Conservation (phyloP, 148 eudicot species). For the Vaccinium corymbosum region DNA sequence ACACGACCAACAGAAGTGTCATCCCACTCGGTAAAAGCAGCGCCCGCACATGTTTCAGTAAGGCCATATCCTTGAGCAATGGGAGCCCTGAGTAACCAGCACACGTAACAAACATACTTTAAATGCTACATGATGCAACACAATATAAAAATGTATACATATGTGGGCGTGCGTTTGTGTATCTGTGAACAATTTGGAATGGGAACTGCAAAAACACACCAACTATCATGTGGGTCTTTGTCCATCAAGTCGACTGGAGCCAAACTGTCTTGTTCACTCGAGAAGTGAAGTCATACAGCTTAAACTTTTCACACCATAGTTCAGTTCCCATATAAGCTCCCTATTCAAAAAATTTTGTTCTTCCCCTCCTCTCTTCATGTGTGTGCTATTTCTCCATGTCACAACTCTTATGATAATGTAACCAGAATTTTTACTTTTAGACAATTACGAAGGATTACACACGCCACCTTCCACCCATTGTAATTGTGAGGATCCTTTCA, state of each 20-base stretch:
- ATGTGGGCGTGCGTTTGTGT: not conserved
- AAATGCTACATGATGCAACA: not conserved
- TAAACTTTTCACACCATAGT: not conserved
- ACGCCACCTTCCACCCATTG: not conserved
- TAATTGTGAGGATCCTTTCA: not conserved
- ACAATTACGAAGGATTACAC: not conserved
- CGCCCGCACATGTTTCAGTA: constrained; percentile 97
- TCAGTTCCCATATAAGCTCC: not conserved
- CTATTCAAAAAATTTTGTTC: not conserved
- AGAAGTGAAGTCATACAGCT: not conserved
- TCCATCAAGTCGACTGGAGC: not conserved
- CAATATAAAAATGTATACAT: not conserved
- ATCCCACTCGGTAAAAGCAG: constrained; percentile 74
- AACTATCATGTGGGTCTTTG: not conserved
- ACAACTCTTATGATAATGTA: not conserved
- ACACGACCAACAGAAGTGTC: constrained; percentile 92
- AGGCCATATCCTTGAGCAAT: constrained; percentile 96
- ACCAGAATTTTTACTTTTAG: not conserved
- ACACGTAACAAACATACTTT: not conserved
- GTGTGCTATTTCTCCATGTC: not conserved
- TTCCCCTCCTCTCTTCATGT: not conserved
- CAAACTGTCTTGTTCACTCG: not conserved
- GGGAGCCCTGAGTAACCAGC: constrained; percentile 59
- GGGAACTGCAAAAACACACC: not conserved
- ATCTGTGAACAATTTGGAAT: not conserved